phyloP scores from a whole-genome alignment of 768 basidiomycete species.

The Lyophyllum decastes region DNA sequence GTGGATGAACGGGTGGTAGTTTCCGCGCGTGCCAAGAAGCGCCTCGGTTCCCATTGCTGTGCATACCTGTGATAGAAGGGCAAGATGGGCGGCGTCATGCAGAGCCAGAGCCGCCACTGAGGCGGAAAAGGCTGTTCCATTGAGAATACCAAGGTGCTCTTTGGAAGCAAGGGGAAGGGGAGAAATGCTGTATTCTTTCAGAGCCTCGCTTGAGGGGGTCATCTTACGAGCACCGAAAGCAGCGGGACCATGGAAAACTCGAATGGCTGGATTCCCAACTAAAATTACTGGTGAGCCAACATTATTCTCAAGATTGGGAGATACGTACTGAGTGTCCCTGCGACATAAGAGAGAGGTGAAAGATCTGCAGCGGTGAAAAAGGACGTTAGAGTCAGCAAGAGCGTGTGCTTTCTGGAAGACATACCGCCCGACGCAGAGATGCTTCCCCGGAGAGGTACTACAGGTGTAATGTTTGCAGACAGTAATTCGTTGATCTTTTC shows the following conservation, averaged over 20 bases:
- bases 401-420: slow-evolving; percentile 5
- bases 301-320: neutral
- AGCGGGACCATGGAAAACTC: slow-evolving; percentile 54
- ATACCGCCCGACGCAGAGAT: slow-evolving; percentile 79
- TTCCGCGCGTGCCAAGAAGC: slow-evolving; percentile 63
- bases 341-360: slow-evolving; percentile 61
- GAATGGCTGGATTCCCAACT: slow-evolving; percentile 29
- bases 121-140: slow-evolving; percentile 78
- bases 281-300: neutral
- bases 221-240: slow-evolving; percentile 52
- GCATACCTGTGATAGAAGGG: slow-evolving; percentile 65
- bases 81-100: slow-evolving; percentile 65
- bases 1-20: slow-evolving; percentile 74
- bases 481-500: slow-evolving; percentile 69
- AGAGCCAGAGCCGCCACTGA: slow-evolving; percentile 72
- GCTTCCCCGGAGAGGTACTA: slow-evolving; percentile 80
- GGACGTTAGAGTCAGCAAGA: neutral
- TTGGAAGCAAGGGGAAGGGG: slow-evolving; percentile 65
- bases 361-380: slow-evolving; percentile 32
- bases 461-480: slow-evolving; percentile 60
- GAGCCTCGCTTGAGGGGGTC: slow-evolving; percentile 49
- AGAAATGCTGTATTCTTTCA: slow-evolving; percentile 53
- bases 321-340: slow-evolving; percentile 57
- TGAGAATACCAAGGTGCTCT: slow-evolving; percentile 70
- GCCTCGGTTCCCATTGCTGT: slow-evolving; percentile 84